Conservation (phyloP, 192 early-diverging fungal genomes). For the Dissophora globulifera region DNA sequence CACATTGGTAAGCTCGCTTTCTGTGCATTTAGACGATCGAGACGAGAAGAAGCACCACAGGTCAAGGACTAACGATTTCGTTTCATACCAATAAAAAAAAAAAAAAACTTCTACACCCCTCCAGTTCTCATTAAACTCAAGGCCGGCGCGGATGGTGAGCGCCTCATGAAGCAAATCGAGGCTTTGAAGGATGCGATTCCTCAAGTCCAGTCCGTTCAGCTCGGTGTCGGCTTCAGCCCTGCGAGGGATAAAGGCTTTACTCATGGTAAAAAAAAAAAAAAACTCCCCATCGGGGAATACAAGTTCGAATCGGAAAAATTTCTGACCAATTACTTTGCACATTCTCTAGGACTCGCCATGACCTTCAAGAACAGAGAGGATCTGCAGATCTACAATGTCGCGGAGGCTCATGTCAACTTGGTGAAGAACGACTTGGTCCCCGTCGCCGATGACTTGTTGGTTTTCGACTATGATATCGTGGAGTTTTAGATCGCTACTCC, state of each 20-base stretch:
- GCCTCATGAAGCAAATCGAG: background rate
- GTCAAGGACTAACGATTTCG: too few relatives aligned
- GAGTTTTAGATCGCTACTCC: too few relatives aligned
- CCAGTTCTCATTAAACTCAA: slow-evolving; percentile 15
- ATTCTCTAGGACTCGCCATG: background rate
- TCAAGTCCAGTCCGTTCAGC: background rate
- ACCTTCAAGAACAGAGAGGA: background rate
- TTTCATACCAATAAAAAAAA: too few relatives aligned
- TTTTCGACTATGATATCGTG: too few relatives aligned
- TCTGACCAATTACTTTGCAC: too few relatives aligned
- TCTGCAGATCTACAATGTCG: background rate
- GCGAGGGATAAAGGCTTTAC: background rate
- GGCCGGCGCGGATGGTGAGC: slow-evolving; percentile 4
- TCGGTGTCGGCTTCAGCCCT: slow-evolving; percentile 3
- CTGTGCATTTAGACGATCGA: too few relatives aligned
- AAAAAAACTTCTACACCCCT: background rate
- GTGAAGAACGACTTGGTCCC: slow-evolving; percentile 2
- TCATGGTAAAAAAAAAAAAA: background rate
- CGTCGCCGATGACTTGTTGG: too few relatives aligned
- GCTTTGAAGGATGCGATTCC: background rate
- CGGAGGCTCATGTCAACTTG: background rate
- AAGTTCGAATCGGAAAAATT: too few relatives aligned
- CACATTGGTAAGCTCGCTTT: too few relatives aligned
- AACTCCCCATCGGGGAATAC: too few relatives aligned
- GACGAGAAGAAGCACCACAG: too few relatives aligned